Conservation (phyloP, 1,284 basidiomycete species). For the Violaceomyces palustris region DNA sequence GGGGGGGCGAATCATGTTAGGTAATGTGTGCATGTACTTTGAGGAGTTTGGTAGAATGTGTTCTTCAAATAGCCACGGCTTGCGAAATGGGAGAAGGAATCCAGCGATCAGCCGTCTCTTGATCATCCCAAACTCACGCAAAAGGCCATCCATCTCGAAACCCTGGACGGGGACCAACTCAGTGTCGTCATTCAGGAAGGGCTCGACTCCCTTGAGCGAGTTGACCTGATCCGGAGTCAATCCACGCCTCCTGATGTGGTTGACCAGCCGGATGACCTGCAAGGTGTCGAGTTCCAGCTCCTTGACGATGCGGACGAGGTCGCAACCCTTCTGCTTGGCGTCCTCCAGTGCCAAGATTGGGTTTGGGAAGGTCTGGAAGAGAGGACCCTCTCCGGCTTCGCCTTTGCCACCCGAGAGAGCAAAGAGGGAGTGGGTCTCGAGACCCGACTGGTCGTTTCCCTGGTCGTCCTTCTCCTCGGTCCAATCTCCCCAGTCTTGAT, state of each 20-base stretch:
- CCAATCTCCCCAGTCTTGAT: conserved; percentile 34
- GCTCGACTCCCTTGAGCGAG: conserved; percentile 7
- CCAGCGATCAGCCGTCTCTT: too few species aligned
- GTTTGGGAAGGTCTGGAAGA: conserved; percentile 15
- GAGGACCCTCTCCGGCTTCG: too few species aligned
- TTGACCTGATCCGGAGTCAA: conserved; percentile 14
- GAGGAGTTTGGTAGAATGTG: too few species aligned
- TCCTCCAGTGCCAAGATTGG: conserved; percentile 34
- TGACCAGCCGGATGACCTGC: conserved; percentile 47
- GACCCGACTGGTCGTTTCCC: too few species aligned
- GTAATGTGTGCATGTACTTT: too few species aligned
- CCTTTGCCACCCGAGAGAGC: not conserved
- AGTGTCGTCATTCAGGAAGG: conserved; percentile 29
- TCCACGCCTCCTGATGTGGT: conserved; percentile 32
- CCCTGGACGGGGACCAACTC: conserved; percentile 47
- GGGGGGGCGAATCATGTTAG: too few species aligned
- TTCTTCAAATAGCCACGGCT: too few species aligned
- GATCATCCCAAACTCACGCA: too few species aligned
- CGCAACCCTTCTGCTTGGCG: conserved; percentile 33
- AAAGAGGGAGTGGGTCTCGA: conserved; percentile 1
- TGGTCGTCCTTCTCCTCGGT: conserved; percentile 25
- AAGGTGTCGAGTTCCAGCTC: conserved; percentile 36
- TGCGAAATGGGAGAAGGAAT: too few species aligned
- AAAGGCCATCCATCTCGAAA: conserved; percentile 45
- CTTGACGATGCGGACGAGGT: conserved; percentile 28